These are phyloP conservation scores for Cenococcum geophilum DNA, from an alignment of 495 filamentous ascomycete species.

Conservation along the genomic window DNA sequence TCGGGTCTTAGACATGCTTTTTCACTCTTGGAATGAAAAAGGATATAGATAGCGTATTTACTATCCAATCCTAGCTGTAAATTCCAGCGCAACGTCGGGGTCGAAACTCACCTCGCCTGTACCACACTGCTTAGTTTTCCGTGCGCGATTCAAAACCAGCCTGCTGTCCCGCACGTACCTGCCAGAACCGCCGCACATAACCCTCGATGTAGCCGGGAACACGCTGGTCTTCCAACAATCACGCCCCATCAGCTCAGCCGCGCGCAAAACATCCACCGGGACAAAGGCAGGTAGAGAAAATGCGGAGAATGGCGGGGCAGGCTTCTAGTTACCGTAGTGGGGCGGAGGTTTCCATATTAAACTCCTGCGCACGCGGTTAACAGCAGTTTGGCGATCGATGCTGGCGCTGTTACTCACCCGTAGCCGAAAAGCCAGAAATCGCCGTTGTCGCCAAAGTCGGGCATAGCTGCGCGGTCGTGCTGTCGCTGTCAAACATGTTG, in stretches of 20 bases:
- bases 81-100: background rate
- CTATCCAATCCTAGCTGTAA: background rate
- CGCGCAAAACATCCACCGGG: background rate
- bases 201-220: slow-evolving; percentile 88
- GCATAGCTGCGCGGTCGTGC: background rate
- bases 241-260: background rate
- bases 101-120: slow-evolving; percentile 51
- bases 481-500: background rate
- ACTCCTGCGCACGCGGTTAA: slow-evolving; percentile 52
- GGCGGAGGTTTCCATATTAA: slow-evolving; percentile 98
- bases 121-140: slow-evolving; percentile 12
- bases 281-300: background rate
- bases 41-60: background rate
- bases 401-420: too few species aligned
- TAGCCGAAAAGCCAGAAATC: slow-evolving; percentile 33
- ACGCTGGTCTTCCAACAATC: slow-evolving; percentile 55
- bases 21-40: background rate
- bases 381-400: too few species aligned
- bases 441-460: slow-evolving; percentile 18
- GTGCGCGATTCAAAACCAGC: background rate
- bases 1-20: background rate
- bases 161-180: slow-evolving; percentile 51
- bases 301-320: slow-evolving; percentile 1
- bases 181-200: slow-evolving; percentile 97
- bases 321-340: slow-evolving; percentile 64